Conservation (phyloP, 2,329 filamentous ascomycete species). For the Scleromitrula shiraiana region DNA sequence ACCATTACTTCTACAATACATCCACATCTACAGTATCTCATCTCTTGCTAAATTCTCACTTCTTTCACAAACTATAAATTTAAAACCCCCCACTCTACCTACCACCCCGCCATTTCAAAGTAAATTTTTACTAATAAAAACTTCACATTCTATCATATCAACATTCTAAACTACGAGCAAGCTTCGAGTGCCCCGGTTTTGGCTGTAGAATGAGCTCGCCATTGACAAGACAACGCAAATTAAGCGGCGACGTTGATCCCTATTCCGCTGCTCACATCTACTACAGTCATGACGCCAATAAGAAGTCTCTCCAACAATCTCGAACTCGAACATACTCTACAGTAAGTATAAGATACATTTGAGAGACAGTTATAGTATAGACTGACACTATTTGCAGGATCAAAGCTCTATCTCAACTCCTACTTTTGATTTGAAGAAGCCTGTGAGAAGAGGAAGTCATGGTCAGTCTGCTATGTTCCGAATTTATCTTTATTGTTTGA, state of each 20-base stretch:
- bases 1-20: no score
- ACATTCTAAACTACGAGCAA: neutral
- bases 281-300: constrained; percentile 23
- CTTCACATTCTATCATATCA: neutral
- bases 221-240: constrained; percentile 14
- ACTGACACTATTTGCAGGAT: constrained; percentile 21
- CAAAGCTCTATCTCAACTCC: constrained; percentile 14
- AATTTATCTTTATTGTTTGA: neutral
- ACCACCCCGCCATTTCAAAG: no score
- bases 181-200: neutral
- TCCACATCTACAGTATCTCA: no score
- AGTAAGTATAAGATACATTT: constrained; percentile 16
- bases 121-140: neutral
- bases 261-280: constrained; percentile 27
- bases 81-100: no score
- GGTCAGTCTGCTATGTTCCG: constrained; percentile 18
- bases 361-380: no score
- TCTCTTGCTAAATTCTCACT: no score
- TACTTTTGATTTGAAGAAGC: constrained; percentile 19
- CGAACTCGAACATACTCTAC: constrained; percentile 28
- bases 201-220: constrained; percentile 18
- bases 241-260: constrained; percentile 26
- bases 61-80: no score
- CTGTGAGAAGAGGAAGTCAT: constrained; percentile 27
- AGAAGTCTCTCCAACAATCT: constrained; percentile 22